Evolutionary conservation across 331 rosid genomes (phyloP), one percentile per base, ranked within the genome.

Genomic region (Phaseolus coccineus): DNA sequence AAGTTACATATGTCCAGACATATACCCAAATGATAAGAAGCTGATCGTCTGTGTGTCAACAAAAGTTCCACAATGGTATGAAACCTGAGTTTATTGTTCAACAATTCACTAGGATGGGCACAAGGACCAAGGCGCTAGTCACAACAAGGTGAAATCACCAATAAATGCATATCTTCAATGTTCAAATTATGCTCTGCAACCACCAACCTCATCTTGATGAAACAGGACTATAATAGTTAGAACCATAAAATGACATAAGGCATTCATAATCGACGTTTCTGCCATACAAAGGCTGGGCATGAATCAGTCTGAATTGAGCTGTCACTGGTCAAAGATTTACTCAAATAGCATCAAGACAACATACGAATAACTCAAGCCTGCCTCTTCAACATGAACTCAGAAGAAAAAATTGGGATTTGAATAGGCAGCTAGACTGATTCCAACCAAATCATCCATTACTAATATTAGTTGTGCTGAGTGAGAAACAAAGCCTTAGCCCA

Each of bases 111-210:
- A 72, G 69, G 31, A 40, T 53, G 73, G 68, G 68, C 62, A 72
- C 80, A 75, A 76, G 77, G 73, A 72, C 74, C 55, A 28, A 74
- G 78, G 40, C 7, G 11, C 33, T 62, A 25, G 50, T 47, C 71
- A 75, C 33, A 59, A n/a, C 46, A 59, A 71, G 77, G 53, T 75
- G 55, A 51, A 68, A 48, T 79, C 50, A 44, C 42, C 82, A 52
- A 74, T 5, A 58, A 75, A 78, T 65, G 62, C 58, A 27, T 28
- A 57, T 64, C 71, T 77, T 47, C 67, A 40, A 37, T 61, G 37
- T 73, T 73, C 71, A 77, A 77, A 81, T 28, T 69, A 57, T 57
- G 76, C 56, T 78, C 78, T 71, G 83, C 73, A 72, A 73, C 69
- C 69, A 69, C 53, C 64, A 71, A 71, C 74, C 75, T 70, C 84